Percentiles rank a stretch among this genome's conserved stretches.
These are phyloP conservation scores for Tetragonia tetragonoides DNA, from an alignment of 148 eudicot species.

Conservation along the genomic window DNA sequence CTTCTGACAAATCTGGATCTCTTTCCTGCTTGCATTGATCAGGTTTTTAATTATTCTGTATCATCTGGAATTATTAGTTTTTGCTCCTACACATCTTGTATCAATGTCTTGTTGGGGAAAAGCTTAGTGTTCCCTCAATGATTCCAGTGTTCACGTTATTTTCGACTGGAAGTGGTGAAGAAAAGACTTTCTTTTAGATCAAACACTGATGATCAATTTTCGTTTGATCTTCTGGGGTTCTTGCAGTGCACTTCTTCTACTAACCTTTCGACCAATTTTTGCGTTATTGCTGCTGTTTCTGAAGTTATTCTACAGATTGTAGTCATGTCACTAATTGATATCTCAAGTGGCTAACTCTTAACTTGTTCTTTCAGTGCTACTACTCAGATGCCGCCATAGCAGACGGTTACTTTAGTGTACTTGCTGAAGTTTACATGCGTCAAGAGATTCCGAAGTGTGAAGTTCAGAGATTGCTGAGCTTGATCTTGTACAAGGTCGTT, in stretches of 20 bases:
- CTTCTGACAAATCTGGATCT: slow-evolving; percentile 95
- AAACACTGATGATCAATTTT: not conserved
- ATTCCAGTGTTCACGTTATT: not conserved
- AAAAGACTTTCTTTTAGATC: not conserved
- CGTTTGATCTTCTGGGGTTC: not conserved
- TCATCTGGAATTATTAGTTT: not conserved
- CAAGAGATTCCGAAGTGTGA: slow-evolving; percentile 99
- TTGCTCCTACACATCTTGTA: not conserved
- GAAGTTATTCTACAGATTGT: not conserved
- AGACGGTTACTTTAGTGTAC: slow-evolving; percentile 97
- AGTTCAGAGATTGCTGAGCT: slow-evolving; percentile 91
- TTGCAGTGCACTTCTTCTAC: not conserved
- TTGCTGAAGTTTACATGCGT: slow-evolving; percentile 99
- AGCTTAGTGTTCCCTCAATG: not conserved
- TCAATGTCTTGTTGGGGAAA: not conserved
- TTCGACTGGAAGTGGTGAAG: not conserved
- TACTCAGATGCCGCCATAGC: slow-evolving; percentile 98
- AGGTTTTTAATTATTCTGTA: slow-evolving; percentile 43
- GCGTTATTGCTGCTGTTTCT: not conserved
- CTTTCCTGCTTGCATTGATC: slow-evolving; percentile 99
- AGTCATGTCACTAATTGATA: not conserved
- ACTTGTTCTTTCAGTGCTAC: slow-evolving; percentile 63
- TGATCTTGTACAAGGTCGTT: slow-evolving; percentile 95
- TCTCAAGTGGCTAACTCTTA: not conserved
- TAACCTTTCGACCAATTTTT: not conserved